phyloP scores from a whole-genome alignment of 169 alveolate species.

The Babesia gibsoni region DNA sequence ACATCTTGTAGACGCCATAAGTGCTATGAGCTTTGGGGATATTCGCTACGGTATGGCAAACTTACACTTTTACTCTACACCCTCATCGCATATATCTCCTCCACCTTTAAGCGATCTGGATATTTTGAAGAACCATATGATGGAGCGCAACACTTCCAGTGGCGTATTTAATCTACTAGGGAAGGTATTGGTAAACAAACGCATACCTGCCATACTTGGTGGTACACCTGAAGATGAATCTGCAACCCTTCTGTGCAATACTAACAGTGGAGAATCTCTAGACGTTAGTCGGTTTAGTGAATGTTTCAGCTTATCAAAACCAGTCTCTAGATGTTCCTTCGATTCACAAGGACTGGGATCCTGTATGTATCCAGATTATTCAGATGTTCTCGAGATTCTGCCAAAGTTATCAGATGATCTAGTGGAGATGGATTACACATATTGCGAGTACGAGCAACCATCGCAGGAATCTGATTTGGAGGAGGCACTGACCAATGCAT shows the following conservation, averaged over 20 bases:
- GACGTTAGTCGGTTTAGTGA: constrained; percentile 1
- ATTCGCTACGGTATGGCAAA: constrained; percentile 43
- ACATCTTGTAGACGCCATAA: constrained; percentile 20
- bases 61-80: constrained; percentile 28
- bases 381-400: constrained; percentile 41
- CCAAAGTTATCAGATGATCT: constrained; percentile 4
- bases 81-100: background rate
- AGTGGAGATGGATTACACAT: background rate
- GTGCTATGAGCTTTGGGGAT: constrained; percentile 44
- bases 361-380: constrained; percentile 12
- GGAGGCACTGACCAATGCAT: background rate
- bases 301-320: constrained; percentile 9
- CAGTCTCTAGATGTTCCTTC: background rate
- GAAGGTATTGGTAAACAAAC: constrained; percentile 46
- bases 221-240: background rate
- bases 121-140: constrained; percentile 9
- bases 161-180: constrained; percentile 43
- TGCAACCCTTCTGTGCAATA: no score
- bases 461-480: background rate
- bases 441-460: background rate
- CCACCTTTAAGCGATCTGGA: background rate
- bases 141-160: constrained; percentile 22
- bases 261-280: no score
- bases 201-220: constrained; percentile 24
- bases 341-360: background rate